Percentiles rank a stretch among this genome's conserved stretches.
These are phyloP conservation scores for Puya raimondii DNA, from an alignment of 176 grass and related monocot species.

Conservation along the genomic window DNA sequence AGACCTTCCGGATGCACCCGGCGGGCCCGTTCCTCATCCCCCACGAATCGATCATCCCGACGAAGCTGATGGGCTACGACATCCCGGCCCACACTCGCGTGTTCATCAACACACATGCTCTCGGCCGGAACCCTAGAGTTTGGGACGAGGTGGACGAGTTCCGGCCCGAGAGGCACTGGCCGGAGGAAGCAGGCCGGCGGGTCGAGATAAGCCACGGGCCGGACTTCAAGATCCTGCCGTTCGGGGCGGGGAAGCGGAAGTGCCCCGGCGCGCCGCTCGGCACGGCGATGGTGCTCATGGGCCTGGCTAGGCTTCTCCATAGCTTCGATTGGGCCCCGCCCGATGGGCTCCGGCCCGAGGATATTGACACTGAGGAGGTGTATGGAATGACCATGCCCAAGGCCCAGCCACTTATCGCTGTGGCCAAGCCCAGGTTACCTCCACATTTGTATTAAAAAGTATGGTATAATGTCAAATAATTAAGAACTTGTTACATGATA, in stretches of 20 bases:
- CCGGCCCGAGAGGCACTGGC: constrained; percentile 61
- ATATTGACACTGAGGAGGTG: constrained; percentile 58
- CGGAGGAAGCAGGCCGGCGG: constrained; percentile 13
- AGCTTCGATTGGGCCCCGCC: constrained; percentile 84
- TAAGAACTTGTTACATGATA: too few relatives aligned
- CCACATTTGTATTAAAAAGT: constrained; percentile 29
- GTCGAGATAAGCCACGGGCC: constrained; percentile 81
- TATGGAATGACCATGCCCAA: constrained; percentile 86
- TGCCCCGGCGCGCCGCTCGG: constrained; percentile 75
- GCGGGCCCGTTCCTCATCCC: constrained; percentile 72
- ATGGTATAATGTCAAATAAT: too few relatives aligned
- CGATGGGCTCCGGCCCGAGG: constrained; percentile 45
- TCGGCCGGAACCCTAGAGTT: constrained; percentile 60
- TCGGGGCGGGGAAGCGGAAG: constrained; percentile 82
- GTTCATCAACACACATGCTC: constrained; percentile 88
- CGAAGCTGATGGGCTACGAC: constrained; percentile 77
- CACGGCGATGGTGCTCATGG: constrained; percentile 65
- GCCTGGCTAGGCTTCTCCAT: constrained; percentile 82
- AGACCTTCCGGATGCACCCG: constrained; percentile 86
- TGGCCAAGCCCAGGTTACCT: constrained; percentile 52
- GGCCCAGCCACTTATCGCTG: constrained; percentile 52
- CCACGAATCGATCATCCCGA: constrained; percentile 59
- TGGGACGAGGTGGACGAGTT: constrained; percentile 61
- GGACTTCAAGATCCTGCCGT: constrained; percentile 82
- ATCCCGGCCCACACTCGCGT: constrained; percentile 62